Base-by-base conservation (phyloP, 208 protist genomes). In the Crithidia fasciculata region DNA sequence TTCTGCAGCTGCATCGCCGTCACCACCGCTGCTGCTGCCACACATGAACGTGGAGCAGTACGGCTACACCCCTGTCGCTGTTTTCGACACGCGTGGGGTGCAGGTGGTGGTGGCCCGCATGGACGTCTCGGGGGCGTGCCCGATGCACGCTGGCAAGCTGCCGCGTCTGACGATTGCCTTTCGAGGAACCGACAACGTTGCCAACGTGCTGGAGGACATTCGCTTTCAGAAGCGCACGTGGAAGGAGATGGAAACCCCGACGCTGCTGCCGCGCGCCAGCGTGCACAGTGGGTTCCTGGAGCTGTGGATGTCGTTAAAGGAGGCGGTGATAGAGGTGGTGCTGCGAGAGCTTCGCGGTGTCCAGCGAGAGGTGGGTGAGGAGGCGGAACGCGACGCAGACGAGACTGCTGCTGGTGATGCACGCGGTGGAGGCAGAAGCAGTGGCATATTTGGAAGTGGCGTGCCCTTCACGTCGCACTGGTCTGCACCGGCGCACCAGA, bases 211-310 rank as follows among this genome's bases (percentile, higher is more conserved):
- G 10, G 80, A 89, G 69, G 83, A 94, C 68, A 79, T 96, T 3
- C 84, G 87, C 8, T 86, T 95, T 15, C 77, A 72, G 7, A 75
- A 84, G 77, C 80, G 82, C 12, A 74, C 59, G 16, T 95, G 88
- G 88, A 76, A 81, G n/a, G 92, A 95, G 69, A 89, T 95, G 77
- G 76, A 90, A 44, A 72, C 57, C 7, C 60, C 68, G 36, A 72
- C 80, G 19, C 63, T 83, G 41, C 62, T 69, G n/a, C 39, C 69
- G 0, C 62, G 83, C 10, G 83, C 92, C 0, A 75, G 64, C 19
- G 88, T 95, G 36, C 92, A 96, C 80, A 85, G 81, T 50, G 92
- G 92, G 12, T 95, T 96, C 63, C 74, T 94, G 40, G 86, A 87
- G 39, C 79, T 90, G 53, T 96, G 92, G 92, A 82, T 88, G 74